Conservation (phyloP, 768 basidiomycete genomes). For the Pulveroboletus ravenelii region DNA sequence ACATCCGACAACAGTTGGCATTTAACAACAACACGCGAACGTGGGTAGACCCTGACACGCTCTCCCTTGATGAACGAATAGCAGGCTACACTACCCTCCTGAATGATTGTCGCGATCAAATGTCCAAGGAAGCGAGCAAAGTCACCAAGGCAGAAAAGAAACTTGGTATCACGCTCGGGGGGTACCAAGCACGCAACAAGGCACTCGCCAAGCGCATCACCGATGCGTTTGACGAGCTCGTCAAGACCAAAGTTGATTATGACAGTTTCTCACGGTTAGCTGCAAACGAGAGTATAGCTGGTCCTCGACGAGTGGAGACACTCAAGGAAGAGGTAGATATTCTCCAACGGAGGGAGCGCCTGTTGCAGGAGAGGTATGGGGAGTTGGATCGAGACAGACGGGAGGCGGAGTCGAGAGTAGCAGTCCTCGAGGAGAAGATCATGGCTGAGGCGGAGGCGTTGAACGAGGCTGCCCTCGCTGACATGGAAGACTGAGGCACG, state of each 20-base stretch:
- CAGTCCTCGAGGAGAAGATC: constrained; percentile 74
- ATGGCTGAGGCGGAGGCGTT: constrained; percentile 80
- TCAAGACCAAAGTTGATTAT: constrained; percentile 61
- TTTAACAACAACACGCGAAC: constrained; percentile 51
- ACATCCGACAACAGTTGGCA: constrained; percentile 53
- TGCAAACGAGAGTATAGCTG: constrained; percentile 66
- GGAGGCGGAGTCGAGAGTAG: constrained; percentile 55
- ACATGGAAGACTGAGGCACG: constrained; percentile 41
- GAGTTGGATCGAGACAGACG: constrained; percentile 71
- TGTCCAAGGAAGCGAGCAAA: constrained; percentile 78
- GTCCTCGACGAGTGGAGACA: constrained; percentile 71
- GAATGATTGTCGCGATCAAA: constrained; percentile 56
- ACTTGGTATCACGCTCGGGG: constrained; percentile 80
- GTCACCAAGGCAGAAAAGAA: constrained; percentile 89
- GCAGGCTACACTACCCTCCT: constrained; percentile 62
- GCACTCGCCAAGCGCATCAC: constrained; percentile 59
- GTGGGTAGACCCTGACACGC: constrained; percentile 63
- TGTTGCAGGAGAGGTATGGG: constrained; percentile 79
- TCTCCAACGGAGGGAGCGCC: constrained; percentile 70
- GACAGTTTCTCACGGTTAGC: constrained; percentile 76
- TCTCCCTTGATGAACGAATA: constrained; percentile 57
- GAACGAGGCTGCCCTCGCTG: constrained; percentile 71
- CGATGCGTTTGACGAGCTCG: constrained; percentile 67
- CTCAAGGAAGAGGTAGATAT: constrained; percentile 84
- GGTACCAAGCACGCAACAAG: constrained; percentile 76